phyloP scores from a whole-genome alignment of 371 early-diverging fungal species.

The Batkoa obscura region DNA sequence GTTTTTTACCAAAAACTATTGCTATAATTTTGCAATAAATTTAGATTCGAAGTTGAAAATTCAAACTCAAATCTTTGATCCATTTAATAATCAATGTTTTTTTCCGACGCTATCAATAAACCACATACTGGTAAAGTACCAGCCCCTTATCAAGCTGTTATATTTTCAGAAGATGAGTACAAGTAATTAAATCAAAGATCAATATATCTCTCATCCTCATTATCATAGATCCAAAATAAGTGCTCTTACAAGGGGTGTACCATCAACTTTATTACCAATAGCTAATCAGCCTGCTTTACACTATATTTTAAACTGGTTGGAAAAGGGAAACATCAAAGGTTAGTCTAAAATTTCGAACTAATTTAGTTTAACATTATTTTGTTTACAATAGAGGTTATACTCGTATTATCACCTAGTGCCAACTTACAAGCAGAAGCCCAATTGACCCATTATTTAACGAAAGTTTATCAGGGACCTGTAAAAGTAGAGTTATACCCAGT shows the following conservation, averaged over 20 bases:
- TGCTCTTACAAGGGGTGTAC: constrained; percentile 21
- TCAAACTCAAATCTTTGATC: too few relatives aligned
- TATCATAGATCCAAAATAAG: too few relatives aligned
- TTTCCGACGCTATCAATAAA: too few relatives aligned
- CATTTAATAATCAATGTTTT: too few relatives aligned
- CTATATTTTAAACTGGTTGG: constrained; percentile 83
- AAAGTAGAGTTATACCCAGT: neutral
- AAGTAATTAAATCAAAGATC: too few relatives aligned
- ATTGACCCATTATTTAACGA: neutral
- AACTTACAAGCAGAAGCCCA: neutral
- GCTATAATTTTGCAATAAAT: too few relatives aligned
- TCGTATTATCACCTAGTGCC: neutral
- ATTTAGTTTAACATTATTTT: neutral
- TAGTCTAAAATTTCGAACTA: neutral
- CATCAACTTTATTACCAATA: constrained; percentile 80
- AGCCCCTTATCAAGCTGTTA: too few relatives aligned
- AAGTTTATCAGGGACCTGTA: neutral
- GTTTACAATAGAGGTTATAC: neutral
- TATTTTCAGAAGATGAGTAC: too few relatives aligned
- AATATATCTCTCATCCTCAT: too few relatives aligned
- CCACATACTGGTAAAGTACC: too few relatives aligned
- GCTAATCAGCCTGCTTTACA: constrained; percentile 84
- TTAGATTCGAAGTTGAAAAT: too few relatives aligned
- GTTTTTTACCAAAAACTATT: too few relatives aligned
- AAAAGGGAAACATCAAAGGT: constrained; percentile 69